These are phyloP conservation scores for Solanum hybrid DNA, from an alignment of 305 asterid genomes.

Conservation along the genomic window DNA sequence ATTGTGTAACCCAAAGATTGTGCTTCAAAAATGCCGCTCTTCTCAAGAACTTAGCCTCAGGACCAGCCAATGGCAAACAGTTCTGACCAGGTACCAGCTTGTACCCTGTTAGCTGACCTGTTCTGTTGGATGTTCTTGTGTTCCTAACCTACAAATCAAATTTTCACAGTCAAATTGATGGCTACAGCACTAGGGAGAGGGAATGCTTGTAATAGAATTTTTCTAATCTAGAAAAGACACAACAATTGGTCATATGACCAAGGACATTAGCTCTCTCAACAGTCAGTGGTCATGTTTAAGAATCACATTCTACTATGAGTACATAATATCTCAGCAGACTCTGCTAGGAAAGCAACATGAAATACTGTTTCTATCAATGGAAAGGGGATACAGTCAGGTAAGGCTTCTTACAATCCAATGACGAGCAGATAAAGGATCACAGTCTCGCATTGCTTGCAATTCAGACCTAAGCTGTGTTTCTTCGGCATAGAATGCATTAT, in stretches of 20 bases:
- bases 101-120: slow-evolving; percentile 87
- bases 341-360: not conserved
- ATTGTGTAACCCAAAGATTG: slow-evolving; percentile 90
- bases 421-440: slow-evolving; percentile 86
- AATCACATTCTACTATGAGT: not conserved
- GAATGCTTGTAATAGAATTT: not conserved
- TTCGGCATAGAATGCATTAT: slow-evolving; percentile 88
- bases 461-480: slow-evolving; percentile 82
- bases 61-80: slow-evolving; percentile 84
- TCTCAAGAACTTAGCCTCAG: slow-evolving; percentile 81
- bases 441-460: slow-evolving; percentile 89
- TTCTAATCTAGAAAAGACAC: not conserved
- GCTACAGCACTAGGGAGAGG: not conserved
- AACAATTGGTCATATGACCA: not conserved
- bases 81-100: slow-evolving; percentile 89
- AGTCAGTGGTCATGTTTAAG: not conserved
- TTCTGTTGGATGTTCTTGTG: slow-evolving; percentile 77
- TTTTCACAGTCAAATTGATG: not conserved
- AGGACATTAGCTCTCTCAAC: not conserved
- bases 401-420: slow-evolving; percentile 85
- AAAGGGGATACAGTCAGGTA: not conserved
- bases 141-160: slow-evolving; percentile 55
- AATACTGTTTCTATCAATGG: not conserved
- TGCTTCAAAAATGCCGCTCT: slow-evolving; percentile 93
- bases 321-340: not conserved